Evolutionary conservation across 2,329 filamentous ascomycete genomes (phyloP).

Genomic region (Leptographium lundbergii): DNA sequence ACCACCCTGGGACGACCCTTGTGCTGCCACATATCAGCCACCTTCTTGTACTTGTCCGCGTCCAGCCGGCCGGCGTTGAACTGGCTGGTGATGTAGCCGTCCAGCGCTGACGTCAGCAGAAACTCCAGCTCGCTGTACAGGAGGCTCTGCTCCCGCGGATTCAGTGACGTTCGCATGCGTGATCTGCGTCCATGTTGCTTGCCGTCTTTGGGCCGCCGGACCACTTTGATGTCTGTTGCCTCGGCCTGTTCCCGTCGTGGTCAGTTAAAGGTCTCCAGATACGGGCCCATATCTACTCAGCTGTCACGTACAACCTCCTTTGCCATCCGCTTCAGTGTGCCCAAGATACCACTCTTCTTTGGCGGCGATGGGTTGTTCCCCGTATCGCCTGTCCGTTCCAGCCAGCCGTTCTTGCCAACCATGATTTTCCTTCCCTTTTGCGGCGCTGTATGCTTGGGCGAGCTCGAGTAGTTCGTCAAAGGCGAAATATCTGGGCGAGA

Average conservation of each 20-base stretch:
- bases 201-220: conserved; percentile 19
- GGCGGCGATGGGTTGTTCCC: conserved; percentile 10
- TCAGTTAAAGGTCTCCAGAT: neutral
- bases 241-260: conserved; percentile 10
- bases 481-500: conserved; percentile 26
- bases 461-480: conserved; percentile 28
- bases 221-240: conserved; percentile 24
- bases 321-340: conserved; percentile 38
- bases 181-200: conserved; percentile 17
- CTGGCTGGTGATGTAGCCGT: conserved; percentile 39
- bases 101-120: conserved; percentile 35
- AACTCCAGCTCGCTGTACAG: conserved; percentile 48
- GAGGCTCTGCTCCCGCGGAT: conserved; percentile 43
- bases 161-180: conserved; percentile 34
- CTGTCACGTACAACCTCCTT: conserved; percentile 33
- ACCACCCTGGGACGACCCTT: conserved; percentile 41
- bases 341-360: conserved; percentile 29
- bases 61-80: conserved; percentile 42
- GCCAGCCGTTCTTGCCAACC: conserved; percentile 44
- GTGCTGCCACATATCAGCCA: conserved; percentile 37
- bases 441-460: conserved; percentile 17
- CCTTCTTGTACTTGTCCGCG: conserved; percentile 35
- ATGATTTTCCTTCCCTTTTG: conserved; percentile 36
- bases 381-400: conserved; percentile 30
- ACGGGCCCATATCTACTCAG: neutral